Evolutionary conservation across 2,329 filamentous ascomycete genomes (phyloP), one percentile per base, ranked within the genome.

Genomic region (Paramyrothecium roridum): DNA sequence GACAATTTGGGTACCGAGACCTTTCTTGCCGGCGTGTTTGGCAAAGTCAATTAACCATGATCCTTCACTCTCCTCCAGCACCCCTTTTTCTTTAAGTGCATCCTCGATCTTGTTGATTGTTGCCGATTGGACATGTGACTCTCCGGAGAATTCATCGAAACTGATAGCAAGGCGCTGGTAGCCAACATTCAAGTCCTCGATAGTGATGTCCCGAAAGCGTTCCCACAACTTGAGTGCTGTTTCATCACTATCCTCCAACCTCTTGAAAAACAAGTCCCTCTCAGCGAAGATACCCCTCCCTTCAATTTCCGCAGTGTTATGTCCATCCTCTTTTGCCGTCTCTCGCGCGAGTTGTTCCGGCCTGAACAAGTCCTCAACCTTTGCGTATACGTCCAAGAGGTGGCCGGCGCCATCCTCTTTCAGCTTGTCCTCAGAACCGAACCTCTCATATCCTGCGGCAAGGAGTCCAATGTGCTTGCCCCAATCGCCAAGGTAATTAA

Each of bases 401-500:
- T 90, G 87, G 26, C 83, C 82, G 55, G 90, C 86, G 0, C 88
- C 87, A 58, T 89, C 84, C 23, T 76, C 74, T n/a, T 78, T 68
- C 17, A 90, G 76, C 60, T 82, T 79, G 22, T 86, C 81, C 61
- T 90, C 86, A 6, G 78, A 83, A 2, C 87, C 88, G 60, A 86
- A 89, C 54, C 80, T 79, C 58, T 85, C 75, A 70, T 85, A 90
- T 0, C 86, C 88, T 13, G 88, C 77, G 1, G 84, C 84, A 26
- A 90, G 74, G 1, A 90, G 77, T 40, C 79, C 79, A 19, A 79
- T 86, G 62, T 88, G 85, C 70, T 88, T 88, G 2, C 88, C 88
- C 87, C 88, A 90, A 63, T 91, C 88, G 6, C 88, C 88, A 0
- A 90, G 75, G 63, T 90, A 90, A 68, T 90, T 90, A 76, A 90